Conservation (phyloP, 228 moss, liverwort and hornwort genomes). For the Sphagnum magellanicum region DNA sequence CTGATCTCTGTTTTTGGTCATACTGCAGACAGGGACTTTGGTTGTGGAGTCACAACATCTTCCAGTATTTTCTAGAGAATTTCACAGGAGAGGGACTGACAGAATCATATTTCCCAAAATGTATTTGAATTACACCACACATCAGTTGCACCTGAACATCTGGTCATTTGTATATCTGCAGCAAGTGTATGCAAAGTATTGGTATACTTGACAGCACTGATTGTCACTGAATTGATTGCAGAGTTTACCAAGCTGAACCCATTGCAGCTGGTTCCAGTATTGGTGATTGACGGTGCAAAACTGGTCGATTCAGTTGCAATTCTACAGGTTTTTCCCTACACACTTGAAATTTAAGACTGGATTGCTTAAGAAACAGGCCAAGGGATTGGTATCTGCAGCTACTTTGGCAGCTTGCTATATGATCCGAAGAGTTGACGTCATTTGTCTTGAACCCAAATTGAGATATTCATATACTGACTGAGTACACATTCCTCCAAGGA, state of each 20-base stretch:
- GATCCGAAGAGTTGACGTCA: too few species aligned
- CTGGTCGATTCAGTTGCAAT: constrained; percentile 86
- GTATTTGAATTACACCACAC: not conserved
- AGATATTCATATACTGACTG: not conserved
- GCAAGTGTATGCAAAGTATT: not conserved
- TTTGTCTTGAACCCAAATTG: not conserved
- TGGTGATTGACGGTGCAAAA: constrained; percentile 65
- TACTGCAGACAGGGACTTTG: too few species aligned
- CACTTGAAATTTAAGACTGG: not conserved
- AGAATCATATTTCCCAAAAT: not conserved
- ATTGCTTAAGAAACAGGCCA: too few species aligned
- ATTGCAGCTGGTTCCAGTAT: constrained; percentile 41
- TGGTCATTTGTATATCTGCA: not conserved
- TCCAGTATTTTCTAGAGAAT: not conserved
- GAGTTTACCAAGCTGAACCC: constrained; percentile 61
- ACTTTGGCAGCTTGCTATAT: too few species aligned
- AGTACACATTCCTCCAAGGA: not conserved
- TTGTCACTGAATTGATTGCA: constrained; percentile 10
- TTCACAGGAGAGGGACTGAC: not conserved
- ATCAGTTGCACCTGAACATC: not conserved
- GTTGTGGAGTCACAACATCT: not conserved
- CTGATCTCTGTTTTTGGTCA: not conserved
- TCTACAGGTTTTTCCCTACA: constrained; percentile 37
- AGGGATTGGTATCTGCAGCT: too few species aligned
- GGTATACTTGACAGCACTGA: too few species aligned